Conservation (phyloP, 176 grass and related monocot species). For the Poa pratensis region DNA sequence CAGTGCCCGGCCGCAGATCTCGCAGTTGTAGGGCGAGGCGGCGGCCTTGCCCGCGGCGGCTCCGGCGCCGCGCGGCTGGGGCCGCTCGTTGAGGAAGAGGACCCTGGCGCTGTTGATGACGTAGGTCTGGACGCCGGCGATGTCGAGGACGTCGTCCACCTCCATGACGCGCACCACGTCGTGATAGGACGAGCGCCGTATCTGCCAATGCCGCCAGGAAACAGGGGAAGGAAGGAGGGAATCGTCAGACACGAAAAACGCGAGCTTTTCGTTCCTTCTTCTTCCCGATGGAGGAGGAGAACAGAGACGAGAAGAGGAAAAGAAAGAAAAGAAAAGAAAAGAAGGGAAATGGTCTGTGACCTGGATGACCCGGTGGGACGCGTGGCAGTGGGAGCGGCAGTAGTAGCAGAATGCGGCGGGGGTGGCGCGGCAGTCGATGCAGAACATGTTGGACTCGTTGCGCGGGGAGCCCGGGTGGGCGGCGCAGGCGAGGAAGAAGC, state of each 20-base stretch:
- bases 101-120: conserved; percentile 92
- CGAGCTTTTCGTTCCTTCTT: background rate
- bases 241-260: background rate
- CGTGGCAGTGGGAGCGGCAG: conserved; percentile 70
- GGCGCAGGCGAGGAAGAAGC: conserved; percentile 69
- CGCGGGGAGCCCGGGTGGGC: conserved; percentile 62
- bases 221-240: background rate
- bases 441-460: conserved; percentile 89
- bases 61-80: conserved; percentile 67
- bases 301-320: background rate
- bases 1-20: conserved; percentile 80
- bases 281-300: background rate
- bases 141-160: conserved; percentile 74
- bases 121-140: conserved; percentile 85
- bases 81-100: conserved; percentile 85
- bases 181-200: conserved; percentile 82
- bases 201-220: conserved; percentile 41
- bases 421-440: conserved; percentile 65
- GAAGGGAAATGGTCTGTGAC: conserved; percentile 30
- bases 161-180: conserved; percentile 76
- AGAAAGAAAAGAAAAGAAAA: too few relatives aligned
- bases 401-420: conserved; percentile 79
- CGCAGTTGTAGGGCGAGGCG: conserved; percentile 66
- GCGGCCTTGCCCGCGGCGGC: conserved; percentile 53
- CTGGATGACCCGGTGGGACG: conserved; percentile 75